Base-by-base conservation (phyloP, 2,329 filamentous ascomycete species). In the Emericellopsis atlantica region DNA sequence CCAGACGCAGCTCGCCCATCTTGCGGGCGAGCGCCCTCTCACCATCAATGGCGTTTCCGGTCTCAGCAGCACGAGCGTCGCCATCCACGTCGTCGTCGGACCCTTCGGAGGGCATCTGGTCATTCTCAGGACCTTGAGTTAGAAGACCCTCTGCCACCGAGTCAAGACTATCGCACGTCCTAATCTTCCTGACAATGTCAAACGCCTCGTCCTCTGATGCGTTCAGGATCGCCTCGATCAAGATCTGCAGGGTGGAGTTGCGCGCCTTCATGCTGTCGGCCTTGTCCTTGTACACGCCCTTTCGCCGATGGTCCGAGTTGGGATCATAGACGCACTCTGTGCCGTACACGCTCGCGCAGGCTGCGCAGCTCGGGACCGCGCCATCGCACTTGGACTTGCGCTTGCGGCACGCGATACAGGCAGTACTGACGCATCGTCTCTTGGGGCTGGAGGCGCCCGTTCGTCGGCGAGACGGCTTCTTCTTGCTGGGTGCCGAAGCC, bases 281-380 rank as follows among this genome's bases (percentile, higher is more conserved):
- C 59, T 95, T 92, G 61, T 95, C 88, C 54, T 90, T 89, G 60
- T 96, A 96, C 38, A 96, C 92, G 45, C 92, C 92, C 59, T 96
- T 96, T 39, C 92, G 81, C 39, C 92, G 83, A 59, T 95, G 89
- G 59, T 98, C 92, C 44, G 89, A 95, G 56, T 89, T 93, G 4
- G 89, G 90, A 56, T 96, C 90, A 68, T 96, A 96, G 48, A 95
- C 72, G 59, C 92, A 95, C 64, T 84, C 79, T 45, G 85, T 92
- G 45, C 79, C 76, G 57, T 98, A 96, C 41, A 96, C 90, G 50
- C 88, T 94, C 46, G 85, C 79, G 62, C 92, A 98, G n/a, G 92
- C 90, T 7, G 90, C 90, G 57, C 92, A 96, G 51, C 85, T 89
- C 6, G 90, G 90, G 5, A 84, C 70, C 42, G 88, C 89, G 44